Evolutionary conservation across 768 basidiomycete species (phyloP), one percentile per base, ranked within the genome.

Genomic region (Trametes gibbosa): DNA sequence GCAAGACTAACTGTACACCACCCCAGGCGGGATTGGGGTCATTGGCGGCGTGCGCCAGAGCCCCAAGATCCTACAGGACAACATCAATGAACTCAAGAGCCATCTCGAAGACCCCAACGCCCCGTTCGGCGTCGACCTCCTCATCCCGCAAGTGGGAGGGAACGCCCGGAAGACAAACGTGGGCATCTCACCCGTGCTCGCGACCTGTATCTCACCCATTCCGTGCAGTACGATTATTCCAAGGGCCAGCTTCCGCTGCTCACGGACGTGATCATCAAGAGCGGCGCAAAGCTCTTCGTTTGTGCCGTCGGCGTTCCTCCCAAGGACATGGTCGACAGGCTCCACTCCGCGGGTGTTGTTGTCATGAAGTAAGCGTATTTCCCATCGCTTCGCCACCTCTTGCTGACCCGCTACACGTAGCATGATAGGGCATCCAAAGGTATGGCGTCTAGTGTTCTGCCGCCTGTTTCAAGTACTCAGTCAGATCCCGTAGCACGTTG

Each of bases 381-480:
- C 29, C 8, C 9, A 13, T 27, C 37, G 19, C 19, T 14, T 35
- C 48, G 37, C n/a, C 64, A n/a, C 29, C 42, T 46, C 40, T 19
- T 17, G 25, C 21, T 25, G 2, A 47, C 12, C 7, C 40, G 19
- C n/a, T 32, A 24, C 52, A 45, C 34, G 57, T 21, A 90, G 87
- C 71, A 89, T 90, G 87, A 75, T 94, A 53, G 92, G 92, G 29
- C 89, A 92, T 63, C 89, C 91, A 24, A 95, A 92, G 79, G 87
- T 86, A 66, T 42, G 62, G 50, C 7, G 1, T 24, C 35, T 13
- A 25, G 13, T 5, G 9, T 14, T 29, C 17, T 41, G n/a, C 24
- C 29, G 13, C 23, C 21, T 50, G 27, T 14, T 32, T 43, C 50
- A 27, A 7, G 21, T 32, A 60, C 58, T 56, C 53, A 59, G 62